Evolutionary conservation across 2,329 filamentous ascomycete species (phyloP), one percentile per base, ranked within the genome.

Genomic region (Escovopsis sp.): DNA sequence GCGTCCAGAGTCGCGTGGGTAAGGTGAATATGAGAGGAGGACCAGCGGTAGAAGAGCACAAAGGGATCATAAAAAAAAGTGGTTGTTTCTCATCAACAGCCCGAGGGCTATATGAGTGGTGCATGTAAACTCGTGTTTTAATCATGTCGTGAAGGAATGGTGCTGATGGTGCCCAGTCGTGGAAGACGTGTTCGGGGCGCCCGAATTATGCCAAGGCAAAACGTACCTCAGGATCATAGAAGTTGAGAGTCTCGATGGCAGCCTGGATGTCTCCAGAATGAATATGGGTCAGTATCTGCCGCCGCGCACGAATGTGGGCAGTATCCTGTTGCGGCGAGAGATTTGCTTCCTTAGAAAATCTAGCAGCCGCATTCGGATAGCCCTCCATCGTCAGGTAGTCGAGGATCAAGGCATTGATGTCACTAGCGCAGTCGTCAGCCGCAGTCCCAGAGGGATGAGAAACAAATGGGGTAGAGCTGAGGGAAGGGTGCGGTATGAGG

Each of bases 371-470:
- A 45, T 80, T 79, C 10, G 88, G 83, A 51, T 96, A 98, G 35
- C 90, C 90, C 60, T 94, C 88, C 56, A 85, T 88, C 39, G 92
- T 88, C 42, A 98, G 71, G 56, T 98, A 98, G 62, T 98, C 88
- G 66, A 98, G 80, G 43, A 98, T 87, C 49, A 98, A 62, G 37
- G 79, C 77, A 56, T 98, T 96, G 55, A 98, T 90, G 52, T 96
- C 87, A 60, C 90, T 98, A 49, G 48, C 26, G 8, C 9, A 13
- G 15, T 36, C 29, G 47, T 60, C 47, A 58, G 54, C 10, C 10
- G 21, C 40, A 38, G 32, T 34, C 18, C n/a, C 5, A n/a, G 18
- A 7, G 10, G n/a, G 16, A 25, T 32, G 32, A 32, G 34, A 15
- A 37, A 39, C 18, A 29, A 33, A 19, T 15, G 19, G 35, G 10